Evolutionary conservation across 2,329 filamentous ascomycete genomes (phyloP).

Genomic region (Aspergillus quadricinctus): DNA sequence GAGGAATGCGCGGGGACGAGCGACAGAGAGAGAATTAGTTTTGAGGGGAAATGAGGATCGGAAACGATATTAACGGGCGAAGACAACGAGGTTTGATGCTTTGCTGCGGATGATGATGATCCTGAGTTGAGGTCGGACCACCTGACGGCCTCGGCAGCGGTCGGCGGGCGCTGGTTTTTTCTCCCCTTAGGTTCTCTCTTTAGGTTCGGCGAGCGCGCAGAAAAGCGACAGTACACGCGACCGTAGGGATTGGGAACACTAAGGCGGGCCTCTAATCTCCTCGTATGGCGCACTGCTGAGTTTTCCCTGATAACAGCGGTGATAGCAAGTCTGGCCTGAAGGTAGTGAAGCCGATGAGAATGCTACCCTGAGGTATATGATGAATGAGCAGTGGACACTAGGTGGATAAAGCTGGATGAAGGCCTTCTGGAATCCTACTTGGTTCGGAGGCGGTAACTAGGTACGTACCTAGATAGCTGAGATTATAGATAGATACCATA

Average conservation of each 20-base stretch:
- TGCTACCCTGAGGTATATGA: neutral
- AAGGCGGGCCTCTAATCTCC: neutral
- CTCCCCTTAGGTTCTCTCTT: slow-evolving; percentile 1
- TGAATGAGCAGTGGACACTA: neutral
- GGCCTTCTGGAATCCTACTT: neutral
- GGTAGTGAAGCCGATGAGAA: neutral
- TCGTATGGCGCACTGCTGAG: neutral
- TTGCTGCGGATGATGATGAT: slow-evolving; percentile 15
- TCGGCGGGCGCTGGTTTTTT: slow-evolving; percentile 12
- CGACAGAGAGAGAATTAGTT: slow-evolving; percentile 5
- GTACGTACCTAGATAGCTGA: neutral
- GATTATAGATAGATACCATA: neutral
- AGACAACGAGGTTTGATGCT: slow-evolving; percentile 7
- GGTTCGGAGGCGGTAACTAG: neutral
- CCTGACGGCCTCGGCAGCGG: slow-evolving; percentile 28
- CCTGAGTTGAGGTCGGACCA: slow-evolving; percentile 24
- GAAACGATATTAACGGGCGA: slow-evolving; percentile 2
- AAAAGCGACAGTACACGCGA: neutral
- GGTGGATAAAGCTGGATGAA: neutral
- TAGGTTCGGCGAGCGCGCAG: neutral
- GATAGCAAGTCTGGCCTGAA: neutral
- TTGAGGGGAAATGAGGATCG: slow-evolving; percentile 1
- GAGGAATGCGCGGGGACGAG: slow-evolving; percentile 8
- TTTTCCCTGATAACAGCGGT: neutral
- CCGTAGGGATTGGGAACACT: neutral